Conservation (phyloP, 2,329 filamentous ascomycete genomes). For the Venturia aucupariae region DNA sequence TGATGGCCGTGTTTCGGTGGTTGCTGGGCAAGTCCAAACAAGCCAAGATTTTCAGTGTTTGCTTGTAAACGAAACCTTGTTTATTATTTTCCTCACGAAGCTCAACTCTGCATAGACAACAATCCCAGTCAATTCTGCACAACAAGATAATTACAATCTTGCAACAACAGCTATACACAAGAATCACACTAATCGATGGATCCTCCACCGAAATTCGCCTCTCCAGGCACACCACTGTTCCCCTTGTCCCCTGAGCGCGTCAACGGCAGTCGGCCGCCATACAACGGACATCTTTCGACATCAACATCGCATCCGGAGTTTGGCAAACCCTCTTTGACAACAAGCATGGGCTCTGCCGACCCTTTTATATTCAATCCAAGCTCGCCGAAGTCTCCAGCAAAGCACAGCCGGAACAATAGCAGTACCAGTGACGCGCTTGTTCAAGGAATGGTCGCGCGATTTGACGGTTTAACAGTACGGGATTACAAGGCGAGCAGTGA, state of each 20-base stretch:
- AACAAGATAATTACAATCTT: background rate
- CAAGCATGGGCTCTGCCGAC: background rate
- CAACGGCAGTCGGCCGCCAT: conserved; percentile 36
- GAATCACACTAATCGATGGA: background rate
- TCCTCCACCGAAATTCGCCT: conserved; percentile 30
- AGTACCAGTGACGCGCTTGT: conserved; percentile 27
- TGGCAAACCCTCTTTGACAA: conserved; percentile 15
- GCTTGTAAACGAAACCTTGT: background rate
- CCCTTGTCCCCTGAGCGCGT: conserved; percentile 55
- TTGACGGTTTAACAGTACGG: conserved; percentile 55
- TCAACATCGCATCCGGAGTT: conserved; percentile 26
- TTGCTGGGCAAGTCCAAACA: background rate
- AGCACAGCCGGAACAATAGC: conserved; percentile 24
- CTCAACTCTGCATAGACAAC: background rate
- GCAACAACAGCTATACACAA: background rate
- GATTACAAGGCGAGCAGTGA: conserved; percentile 36
- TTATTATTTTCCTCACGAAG: background rate
- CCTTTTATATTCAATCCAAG: conserved; percentile 18
- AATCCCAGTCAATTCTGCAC: background rate
- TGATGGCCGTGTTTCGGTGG: background rate
- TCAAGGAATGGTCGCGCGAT: conserved; percentile 53
- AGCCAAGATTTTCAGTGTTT: background rate
- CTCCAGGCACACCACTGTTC: conserved; percentile 50
- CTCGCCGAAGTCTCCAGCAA: conserved; percentile 41
- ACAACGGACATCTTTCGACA: conserved; percentile 21